Conservation (phyloP, 148 eudicot genomes). For the Linanthus parryae region DNA sequence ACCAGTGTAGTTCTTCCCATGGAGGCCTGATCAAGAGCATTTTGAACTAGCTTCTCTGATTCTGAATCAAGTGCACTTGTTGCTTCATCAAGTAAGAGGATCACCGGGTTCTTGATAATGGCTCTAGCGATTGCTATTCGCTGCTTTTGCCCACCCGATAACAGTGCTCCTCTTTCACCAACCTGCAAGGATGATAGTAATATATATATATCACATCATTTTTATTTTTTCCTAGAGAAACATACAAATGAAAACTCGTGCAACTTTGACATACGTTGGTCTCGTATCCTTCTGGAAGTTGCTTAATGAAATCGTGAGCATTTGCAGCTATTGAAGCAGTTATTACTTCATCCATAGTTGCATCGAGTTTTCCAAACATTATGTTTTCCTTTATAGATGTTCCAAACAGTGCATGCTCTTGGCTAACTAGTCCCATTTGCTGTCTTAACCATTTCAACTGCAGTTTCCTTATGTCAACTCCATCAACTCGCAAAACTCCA, state of each 20-base stretch:
- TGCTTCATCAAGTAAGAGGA: constrained; percentile 93
- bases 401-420: constrained; percentile 84
- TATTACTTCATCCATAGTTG: constrained; percentile 77
- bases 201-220: background rate
- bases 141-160: constrained; percentile 97
- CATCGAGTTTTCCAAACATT: constrained; percentile 76
- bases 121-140: constrained; percentile 92
- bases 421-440: constrained; percentile 92
- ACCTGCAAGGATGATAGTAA: constrained; percentile 28
- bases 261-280: constrained; percentile 51
- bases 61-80: constrained; percentile 93
- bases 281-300: constrained; percentile 90
- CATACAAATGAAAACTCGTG: background rate
- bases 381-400: constrained; percentile 82
- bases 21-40: constrained; percentile 82
- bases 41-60: constrained; percentile 75
- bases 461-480: constrained; percentile 52
- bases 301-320: constrained; percentile 76
- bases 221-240: no score
- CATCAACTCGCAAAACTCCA: constrained; percentile 64
- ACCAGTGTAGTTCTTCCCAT: constrained; percentile 92
- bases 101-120: constrained; percentile 71
- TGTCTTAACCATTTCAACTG: constrained; percentile 77
- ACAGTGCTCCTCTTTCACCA: constrained; percentile 83
- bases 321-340: constrained; percentile 84